Evolutionary conservation across 202 grass and related monocot genomes (phyloP), one percentile per base, ranked within the genome.

Genomic region (Bolboschoenoplectus hybrid): DNA sequence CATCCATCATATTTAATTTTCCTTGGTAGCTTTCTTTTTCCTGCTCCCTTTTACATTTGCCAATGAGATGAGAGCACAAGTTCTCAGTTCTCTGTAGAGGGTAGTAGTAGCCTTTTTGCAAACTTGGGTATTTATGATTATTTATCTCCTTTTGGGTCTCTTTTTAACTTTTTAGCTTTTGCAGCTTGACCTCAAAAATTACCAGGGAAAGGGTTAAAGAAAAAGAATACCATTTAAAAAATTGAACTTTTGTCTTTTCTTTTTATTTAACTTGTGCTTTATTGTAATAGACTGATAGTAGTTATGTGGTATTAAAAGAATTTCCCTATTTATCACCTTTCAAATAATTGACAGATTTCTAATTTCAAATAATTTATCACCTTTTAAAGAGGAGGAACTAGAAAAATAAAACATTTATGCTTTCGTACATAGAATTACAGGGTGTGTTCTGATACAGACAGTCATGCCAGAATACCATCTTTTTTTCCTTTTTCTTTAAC

Each of bases 311-410:
- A 81, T 11, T 38, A 49, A 2, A 82, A 38, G 7, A 7, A 69
- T 56, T 68, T 84, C 46, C 45, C 13, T 12, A n/a, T 82, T 82
- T 26, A 63, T 82, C 61, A 66, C 36, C 34, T 81, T 62, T 82
- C 7, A 13, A 26, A 46, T 45, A 45, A 63, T 82, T 67, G 14
- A 67, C 4, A 82, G 40, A 20, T 65, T 35, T 65, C 9, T 53
- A 7, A 3, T 58, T 58, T 3, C 3, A 12, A 17, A 16, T 58
- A 58, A 26, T 26, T 26, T 26, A 26, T 26, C 26, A 26, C 13
- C 4, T 13, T 17, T 58, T 58, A 16, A 26, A 19, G 7, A 34
- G 6, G 2, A 77, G 49, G 13, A 32, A 60, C 46, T 26, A 13
- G 14, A 60, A 43, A 9, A 2, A 9, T 5, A 68, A 61, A 61